Conservation (phyloP, 2,329 filamentous ascomycete species). For the Aspergillus novoparasiticus region DNA sequence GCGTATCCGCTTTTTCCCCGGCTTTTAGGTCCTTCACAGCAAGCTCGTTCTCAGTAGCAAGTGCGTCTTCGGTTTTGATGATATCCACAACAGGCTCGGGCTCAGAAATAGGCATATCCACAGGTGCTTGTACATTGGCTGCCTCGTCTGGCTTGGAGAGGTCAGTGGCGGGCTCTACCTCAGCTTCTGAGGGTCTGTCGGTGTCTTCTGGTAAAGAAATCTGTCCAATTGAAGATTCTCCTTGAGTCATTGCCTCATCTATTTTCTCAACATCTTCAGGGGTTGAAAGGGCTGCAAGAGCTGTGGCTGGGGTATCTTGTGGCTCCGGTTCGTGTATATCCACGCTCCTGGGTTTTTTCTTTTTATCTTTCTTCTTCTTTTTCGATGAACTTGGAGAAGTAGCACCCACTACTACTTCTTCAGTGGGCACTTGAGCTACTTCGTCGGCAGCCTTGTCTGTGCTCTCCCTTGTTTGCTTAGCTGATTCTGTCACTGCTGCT, state of each 20-base stretch:
- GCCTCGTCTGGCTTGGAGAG: background rate
- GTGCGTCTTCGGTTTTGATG: background rate
- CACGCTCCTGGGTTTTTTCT: conserved; percentile 31
- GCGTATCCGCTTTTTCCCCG: background rate
- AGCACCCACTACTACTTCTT: conserved; percentile 14
- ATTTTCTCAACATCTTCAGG: background rate
- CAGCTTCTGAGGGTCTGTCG: background rate
- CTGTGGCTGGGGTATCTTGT: background rate
- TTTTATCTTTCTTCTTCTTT: conserved; percentile 42
- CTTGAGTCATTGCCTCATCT: background rate
- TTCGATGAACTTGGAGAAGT: conserved; percentile 21
- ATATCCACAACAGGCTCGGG: background rate
- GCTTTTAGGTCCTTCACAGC: background rate
- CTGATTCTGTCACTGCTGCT: background rate
- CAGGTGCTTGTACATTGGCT: background rate
- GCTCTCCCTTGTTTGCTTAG: background rate
- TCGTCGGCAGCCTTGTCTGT: background rate
- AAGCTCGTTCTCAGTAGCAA: background rate
- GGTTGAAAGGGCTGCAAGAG: background rate
- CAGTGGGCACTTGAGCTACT: background rate
- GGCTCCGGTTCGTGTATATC: conserved; percentile 20
- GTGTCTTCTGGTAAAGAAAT: background rate
- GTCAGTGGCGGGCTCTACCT: background rate
- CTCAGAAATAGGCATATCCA: background rate
- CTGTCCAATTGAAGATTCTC: background rate